Evolutionary conservation across 2,329 filamentous ascomycete genomes (phyloP).

Genomic region (Venturia nashicola): DNA sequence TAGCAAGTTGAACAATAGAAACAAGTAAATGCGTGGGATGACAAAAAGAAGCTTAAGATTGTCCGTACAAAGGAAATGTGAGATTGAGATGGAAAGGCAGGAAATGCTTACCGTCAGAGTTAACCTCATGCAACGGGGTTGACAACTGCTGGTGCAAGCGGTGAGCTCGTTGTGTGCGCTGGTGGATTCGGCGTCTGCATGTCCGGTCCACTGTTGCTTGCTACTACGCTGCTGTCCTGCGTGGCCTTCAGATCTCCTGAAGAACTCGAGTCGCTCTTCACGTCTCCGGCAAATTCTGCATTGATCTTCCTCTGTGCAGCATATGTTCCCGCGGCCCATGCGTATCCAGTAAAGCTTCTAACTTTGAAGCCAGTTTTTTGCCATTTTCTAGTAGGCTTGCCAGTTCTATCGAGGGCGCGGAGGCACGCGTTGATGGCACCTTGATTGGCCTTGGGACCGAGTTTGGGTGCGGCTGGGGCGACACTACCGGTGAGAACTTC

Average conservation of each 20-base stretch:
- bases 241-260: slow-evolving; percentile 44
- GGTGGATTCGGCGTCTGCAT: slow-evolving; percentile 26
- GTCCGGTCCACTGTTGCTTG: slow-evolving; percentile 42
- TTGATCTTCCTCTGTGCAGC: slow-evolving; percentile 51
- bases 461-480: slow-evolving; percentile 42
- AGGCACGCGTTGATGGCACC: slow-evolving; percentile 96
- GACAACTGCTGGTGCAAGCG: slow-evolving; percentile 26
- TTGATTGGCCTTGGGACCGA: slow-evolving; percentile 92
- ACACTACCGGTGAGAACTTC: slow-evolving; percentile 30
- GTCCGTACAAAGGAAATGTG: no score
- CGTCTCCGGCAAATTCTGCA: slow-evolving; percentile 45
- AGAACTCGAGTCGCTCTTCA: slow-evolving; percentile 41
- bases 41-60: not conserved
- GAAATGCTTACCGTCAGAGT: not conserved
- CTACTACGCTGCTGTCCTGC: slow-evolving; percentile 42
- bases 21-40: not conserved
- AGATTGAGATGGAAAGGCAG: no score
- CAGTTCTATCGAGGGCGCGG: slow-evolving; percentile 82
- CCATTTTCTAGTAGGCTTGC: slow-evolving; percentile 89
- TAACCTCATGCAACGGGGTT: not conserved
- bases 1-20: not conserved
- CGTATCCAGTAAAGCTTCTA: slow-evolving; percentile 83
- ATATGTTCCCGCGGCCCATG: slow-evolving; percentile 77
- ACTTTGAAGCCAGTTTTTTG: slow-evolving; percentile 67
- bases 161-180: slow-evolving; percentile 32